Percentiles rank a stretch among this genome's conserved stretches.
These are phyloP conservation scores for Antarctomyces pellizariae DNA, from an alignment of 495 filamentous ascomycete species.

Conservation along the genomic window DNA sequence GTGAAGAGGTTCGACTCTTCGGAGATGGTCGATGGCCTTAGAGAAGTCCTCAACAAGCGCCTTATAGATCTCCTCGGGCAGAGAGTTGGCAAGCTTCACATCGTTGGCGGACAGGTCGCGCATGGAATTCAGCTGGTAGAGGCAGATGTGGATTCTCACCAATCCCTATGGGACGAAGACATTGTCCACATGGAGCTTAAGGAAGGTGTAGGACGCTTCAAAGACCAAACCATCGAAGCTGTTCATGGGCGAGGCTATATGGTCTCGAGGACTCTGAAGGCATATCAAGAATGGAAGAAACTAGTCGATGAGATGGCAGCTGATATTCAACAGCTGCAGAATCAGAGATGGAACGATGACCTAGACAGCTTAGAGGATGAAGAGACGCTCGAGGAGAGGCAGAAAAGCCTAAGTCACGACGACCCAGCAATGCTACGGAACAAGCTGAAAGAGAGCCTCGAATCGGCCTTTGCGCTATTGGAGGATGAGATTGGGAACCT, in stretches of 20 bases:
- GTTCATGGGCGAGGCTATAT: constrained; percentile 41
- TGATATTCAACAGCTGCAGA: constrained; percentile 40
- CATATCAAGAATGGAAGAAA: constrained; percentile 44
- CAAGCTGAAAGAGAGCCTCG: constrained; percentile 31
- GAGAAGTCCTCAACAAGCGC: constrained; percentile 41
- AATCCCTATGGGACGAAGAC: constrained; percentile 36
- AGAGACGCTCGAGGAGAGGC: constrained; percentile 39
- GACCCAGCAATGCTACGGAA: constrained; percentile 44
- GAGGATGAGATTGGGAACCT: constrained; percentile 26
- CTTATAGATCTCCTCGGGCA: constrained; percentile 32
- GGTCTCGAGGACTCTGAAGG: constrained; percentile 30
- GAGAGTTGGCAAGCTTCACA: constrained; percentile 30
- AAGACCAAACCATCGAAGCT: constrained; percentile 20
- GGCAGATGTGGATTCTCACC: constrained; percentile 20
- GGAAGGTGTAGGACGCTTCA: constrained; percentile 19
- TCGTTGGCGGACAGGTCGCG: constrained; percentile 33
- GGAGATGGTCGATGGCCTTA: constrained; percentile 39
- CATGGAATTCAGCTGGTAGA: too few relatives aligned
- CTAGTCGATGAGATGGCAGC: constrained; percentile 33
- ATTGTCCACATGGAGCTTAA: constrained; percentile 22
- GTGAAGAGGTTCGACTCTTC: constrained; percentile 30
- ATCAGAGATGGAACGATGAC: constrained; percentile 53
- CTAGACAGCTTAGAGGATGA: constrained; percentile 54
- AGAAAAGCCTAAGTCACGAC: constrained; percentile 39
- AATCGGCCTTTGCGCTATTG: constrained; percentile 31